Evolutionary conservation across 2,329 filamentous ascomycete genomes (phyloP), one percentile per base, ranked within the genome.

Genomic region (Nothomitra cinnamomea): DNA sequence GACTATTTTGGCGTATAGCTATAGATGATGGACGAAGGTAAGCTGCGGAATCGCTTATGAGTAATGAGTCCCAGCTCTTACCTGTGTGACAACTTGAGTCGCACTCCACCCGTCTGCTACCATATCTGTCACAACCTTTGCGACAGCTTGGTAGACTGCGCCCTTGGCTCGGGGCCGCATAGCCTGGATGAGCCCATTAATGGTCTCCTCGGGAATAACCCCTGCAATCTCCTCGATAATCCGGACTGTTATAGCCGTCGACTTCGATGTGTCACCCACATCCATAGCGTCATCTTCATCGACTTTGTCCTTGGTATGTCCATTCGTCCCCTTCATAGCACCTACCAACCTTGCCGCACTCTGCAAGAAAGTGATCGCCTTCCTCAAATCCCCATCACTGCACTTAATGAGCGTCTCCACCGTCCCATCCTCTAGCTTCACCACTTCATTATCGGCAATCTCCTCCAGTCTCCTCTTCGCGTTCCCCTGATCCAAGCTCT

Each of bases 81-180:
- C 83, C 75, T 95, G 88, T 17, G 77, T 72, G 38, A 96, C 76
- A 24, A 95, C 79, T 68, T 96, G 92, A 5, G 82, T 81, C 22
- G 90, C 92, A 65, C 89, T 95, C 90, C 92, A 98, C 7, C 92
- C 92, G 69, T 96, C 92, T 0, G 90, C 90, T 48, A 96, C 82
- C 73, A 98, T 81, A 58, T 95, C 85, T 61, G 89, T 86, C 3
- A 96, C 85, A 4, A 87, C 82, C 58, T 80, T 80, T 0, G 87
- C 80, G 15, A 98, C 78, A 12, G 77, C 75, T 56, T 80, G 76
- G 63, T 94, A 98, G 0, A 80, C 74, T 13, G 77, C 73, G 1
- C 76, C 76, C 38, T 74, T 74, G 22, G 76, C 76, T 58, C 72
- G 77, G 3, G 87, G 86, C 60, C 85, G 83, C 71, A 96, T 85